These are phyloP conservation scores for Canavalia gladiata DNA, from an alignment of 306 rosid genomes.

Conservation along the genomic window DNA sequence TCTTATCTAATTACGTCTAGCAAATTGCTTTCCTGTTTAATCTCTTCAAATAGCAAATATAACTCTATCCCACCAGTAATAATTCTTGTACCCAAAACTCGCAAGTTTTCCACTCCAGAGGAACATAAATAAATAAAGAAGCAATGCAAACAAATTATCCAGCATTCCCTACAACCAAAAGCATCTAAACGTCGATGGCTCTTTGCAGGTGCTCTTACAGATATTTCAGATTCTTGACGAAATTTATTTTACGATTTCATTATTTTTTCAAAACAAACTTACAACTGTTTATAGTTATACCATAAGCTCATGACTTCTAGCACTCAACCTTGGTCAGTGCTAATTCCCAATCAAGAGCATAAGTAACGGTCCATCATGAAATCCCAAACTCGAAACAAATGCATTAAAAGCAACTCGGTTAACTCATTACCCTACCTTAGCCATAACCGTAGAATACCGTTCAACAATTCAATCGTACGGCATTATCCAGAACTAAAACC, in stretches of 20 bases:
- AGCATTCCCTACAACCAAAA: conserved; percentile 31
- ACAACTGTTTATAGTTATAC: neutral
- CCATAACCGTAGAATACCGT: conserved; percentile 7
- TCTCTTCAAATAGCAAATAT: conserved; percentile 24
- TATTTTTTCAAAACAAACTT: conserved; percentile 12
- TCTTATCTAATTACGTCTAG: conserved; percentile 18
- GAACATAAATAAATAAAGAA: neutral
- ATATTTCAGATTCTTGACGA: neutral
- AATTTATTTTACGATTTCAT: conserved; percentile 9
- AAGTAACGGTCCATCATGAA: conserved; percentile 21
- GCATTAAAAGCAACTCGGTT: conserved; percentile 31
- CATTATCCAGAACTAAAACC: conserved; percentile 44
- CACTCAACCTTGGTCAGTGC: neutral
- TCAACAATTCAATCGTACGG: conserved; percentile 20
- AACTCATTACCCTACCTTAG: conserved; percentile 34
- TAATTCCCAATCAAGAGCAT: neutral
- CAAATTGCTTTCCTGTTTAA: neutral
- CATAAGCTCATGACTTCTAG: neutral
- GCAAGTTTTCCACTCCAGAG: neutral
- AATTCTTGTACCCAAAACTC: conserved; percentile 23
- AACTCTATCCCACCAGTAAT: conserved; percentile 8
- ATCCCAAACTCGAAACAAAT: conserved; percentile 27
- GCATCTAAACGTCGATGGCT: neutral
- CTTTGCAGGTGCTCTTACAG: neutral
- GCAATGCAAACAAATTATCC: neutral